These are phyloP conservation scores for Nicotiana undulata DNA, from an alignment of 257 asterid genomes.

Conservation along the genomic window DNA sequence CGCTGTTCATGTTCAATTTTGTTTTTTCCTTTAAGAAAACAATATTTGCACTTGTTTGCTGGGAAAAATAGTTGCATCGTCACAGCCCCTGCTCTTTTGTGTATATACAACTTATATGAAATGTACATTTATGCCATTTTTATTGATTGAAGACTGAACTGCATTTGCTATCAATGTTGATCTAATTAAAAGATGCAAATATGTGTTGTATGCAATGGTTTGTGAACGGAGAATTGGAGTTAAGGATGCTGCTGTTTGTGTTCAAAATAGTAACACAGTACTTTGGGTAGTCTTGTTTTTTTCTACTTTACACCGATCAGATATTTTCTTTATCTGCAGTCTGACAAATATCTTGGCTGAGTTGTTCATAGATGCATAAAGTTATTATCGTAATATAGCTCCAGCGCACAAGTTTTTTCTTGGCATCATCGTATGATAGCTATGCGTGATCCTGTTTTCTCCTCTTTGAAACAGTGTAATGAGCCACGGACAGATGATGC, in stretches of 20 bases:
- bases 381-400: not conserved
- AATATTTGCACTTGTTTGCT: not conserved
- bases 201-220: not conserved
- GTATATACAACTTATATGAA: not conserved
- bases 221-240: not conserved
- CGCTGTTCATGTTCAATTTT: not conserved
- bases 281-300: not conserved
- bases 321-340: not conserved
- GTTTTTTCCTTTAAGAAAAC: not conserved
- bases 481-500: conserved; percentile 96
- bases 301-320: not conserved
- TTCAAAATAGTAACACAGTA: not conserved
- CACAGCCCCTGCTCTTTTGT: not conserved
- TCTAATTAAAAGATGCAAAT: not conserved
- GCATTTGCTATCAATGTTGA: not conserved
- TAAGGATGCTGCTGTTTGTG: not conserved
- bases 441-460: conserved; percentile 8
- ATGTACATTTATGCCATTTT: not conserved
- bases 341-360: not conserved
- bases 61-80: not conserved
- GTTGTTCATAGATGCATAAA: not conserved
- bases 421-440: not conserved
- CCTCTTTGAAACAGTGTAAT: conserved; percentile 56
- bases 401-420: not conserved
- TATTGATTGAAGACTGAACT: not conserved